Evolutionary conservation across 495 filamentous ascomycete species (phyloP).

Genomic region (Echria macrotheca): DNA sequence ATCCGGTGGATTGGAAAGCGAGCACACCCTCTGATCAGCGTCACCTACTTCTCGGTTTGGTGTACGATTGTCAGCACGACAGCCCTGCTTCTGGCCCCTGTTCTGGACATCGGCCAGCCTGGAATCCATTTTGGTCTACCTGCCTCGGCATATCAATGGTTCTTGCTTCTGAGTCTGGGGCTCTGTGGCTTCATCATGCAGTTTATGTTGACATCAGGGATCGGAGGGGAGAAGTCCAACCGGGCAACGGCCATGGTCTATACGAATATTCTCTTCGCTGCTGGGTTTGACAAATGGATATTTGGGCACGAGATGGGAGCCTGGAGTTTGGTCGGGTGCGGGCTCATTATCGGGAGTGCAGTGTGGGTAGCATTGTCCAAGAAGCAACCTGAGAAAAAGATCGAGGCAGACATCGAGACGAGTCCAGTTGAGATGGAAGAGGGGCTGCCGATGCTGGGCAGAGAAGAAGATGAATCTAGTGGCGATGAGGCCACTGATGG

Average conservation of each 20-base stretch:
- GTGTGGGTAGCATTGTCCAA: slow-evolving; percentile 67
- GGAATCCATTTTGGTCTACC: slow-evolving; percentile 61
- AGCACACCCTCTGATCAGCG: slow-evolving; percentile 76
- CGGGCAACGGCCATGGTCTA: slow-evolving; percentile 87
- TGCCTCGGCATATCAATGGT: slow-evolving; percentile 58
- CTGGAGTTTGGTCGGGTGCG: slow-evolving; percentile 66
- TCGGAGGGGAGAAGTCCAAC: slow-evolving; percentile 61
- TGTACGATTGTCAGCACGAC: slow-evolving; percentile 61
- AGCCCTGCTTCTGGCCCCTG: slow-evolving; percentile 48
- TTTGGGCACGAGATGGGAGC: slow-evolving; percentile 65
- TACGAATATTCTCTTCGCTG: slow-evolving; percentile 86
- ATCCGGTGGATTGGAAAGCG: slow-evolving; percentile 82
- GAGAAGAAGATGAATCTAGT: slow-evolving; percentile 4
- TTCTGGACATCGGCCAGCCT: slow-evolving; percentile 41
- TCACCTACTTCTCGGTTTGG: slow-evolving; percentile 78
- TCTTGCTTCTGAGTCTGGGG: slow-evolving; percentile 61
- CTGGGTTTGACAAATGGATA: slow-evolving; percentile 72
- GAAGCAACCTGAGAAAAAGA: slow-evolving; percentile 19
- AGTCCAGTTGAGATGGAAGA: slow-evolving; percentile 7
- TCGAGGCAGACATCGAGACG: slow-evolving; percentile 2
- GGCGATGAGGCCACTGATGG: slow-evolving; percentile 6
- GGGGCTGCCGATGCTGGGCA: slow-evolving; percentile 16
- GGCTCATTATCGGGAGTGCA: slow-evolving; percentile 73
- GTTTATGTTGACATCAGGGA: slow-evolving; percentile 75
- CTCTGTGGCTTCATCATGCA: slow-evolving; percentile 80